phyloP scores from a whole-genome alignment of 768 basidiomycete genomes.

The Lyophyllum shimeji region DNA sequence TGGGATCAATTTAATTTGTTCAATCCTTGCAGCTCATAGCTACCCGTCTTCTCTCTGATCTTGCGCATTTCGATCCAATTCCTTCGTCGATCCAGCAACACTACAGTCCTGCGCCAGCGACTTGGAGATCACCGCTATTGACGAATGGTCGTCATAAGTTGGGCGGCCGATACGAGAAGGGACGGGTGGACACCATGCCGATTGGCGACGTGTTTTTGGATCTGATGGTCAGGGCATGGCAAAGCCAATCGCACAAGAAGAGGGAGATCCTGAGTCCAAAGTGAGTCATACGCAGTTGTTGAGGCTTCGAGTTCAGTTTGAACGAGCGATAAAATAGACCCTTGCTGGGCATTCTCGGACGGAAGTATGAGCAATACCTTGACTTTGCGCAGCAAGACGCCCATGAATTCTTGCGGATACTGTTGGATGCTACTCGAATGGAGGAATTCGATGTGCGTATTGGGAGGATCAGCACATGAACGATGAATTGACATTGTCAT shows the following conservation, averaged over 20 bases:
- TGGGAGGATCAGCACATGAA: background rate
- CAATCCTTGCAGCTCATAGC: constrained; percentile 56
- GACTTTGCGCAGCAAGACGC: constrained; percentile 97
- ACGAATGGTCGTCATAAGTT: constrained; percentile 66
- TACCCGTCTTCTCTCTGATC: constrained; percentile 57
- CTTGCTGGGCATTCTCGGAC: constrained; percentile 65
- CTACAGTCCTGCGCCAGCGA: constrained; percentile 37
- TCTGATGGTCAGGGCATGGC: constrained; percentile 64
- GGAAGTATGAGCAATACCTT: constrained; percentile 92
- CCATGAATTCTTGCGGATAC: constrained; percentile 87
- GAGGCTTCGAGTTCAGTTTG: background rate
- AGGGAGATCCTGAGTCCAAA: constrained; percentile 63
- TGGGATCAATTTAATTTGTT: background rate
- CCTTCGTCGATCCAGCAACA: constrained; percentile 39
- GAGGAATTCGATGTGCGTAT: constrained; percentile 83
- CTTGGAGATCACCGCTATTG: constrained; percentile 62
- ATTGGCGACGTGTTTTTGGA: constrained; percentile 68
- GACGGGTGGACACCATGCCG: constrained; percentile 61
- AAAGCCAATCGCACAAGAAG: constrained; percentile 48
- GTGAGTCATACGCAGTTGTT: constrained; percentile 37
- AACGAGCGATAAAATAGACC: constrained; percentile 36
- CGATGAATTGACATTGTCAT: background rate
- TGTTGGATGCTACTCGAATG: constrained; percentile 92
- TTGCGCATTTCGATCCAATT: constrained; percentile 54
- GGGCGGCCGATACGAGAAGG: constrained; percentile 49